Percentiles rank a stretch among this genome's conserved stretches.
phyloP scores from a whole-genome alignment of 2,329 filamentous ascomycete genomes.

The Neofusicoccum ribis region DNA sequence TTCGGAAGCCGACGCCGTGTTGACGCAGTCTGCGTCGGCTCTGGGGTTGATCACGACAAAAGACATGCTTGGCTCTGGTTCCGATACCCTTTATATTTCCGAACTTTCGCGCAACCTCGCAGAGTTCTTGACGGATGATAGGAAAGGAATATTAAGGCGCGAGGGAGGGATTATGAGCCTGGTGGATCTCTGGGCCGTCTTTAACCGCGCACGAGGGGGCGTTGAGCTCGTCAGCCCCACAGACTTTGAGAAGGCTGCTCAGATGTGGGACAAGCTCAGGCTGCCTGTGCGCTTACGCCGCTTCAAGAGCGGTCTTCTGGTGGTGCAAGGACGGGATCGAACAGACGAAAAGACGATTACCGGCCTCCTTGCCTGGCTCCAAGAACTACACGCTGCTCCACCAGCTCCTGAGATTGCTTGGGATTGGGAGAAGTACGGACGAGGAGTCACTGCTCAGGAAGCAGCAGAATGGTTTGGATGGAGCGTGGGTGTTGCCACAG shows the following conservation, averaged over 20 bases:
- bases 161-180: constrained; percentile 43
- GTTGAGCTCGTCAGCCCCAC: constrained; percentile 90
- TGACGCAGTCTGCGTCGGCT: constrained; percentile 80
- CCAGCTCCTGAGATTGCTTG: constrained; percentile 66
- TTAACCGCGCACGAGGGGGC: constrained; percentile 88
- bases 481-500: constrained; percentile 93
- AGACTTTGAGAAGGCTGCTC: constrained; percentile 88
- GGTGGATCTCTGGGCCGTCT: constrained; percentile 57
- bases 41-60: constrained; percentile 91
- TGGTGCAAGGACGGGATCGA: constrained; percentile 83
- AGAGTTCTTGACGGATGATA: constrained; percentile 42
- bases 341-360: constrained; percentile 88
- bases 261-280: constrained; percentile 82
- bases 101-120: constrained; percentile 42
- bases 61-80: constrained; percentile 80
- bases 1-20: constrained; percentile 70
- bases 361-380: constrained; percentile 74
- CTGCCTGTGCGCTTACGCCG: constrained; percentile 82
- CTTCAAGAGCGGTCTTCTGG: constrained; percentile 92
- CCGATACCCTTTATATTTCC: constrained; percentile 85
- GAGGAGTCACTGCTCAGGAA: constrained; percentile 86
- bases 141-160: constrained; percentile 34
- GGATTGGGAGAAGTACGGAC: constrained; percentile 77
- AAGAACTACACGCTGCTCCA: constrained; percentile 66
- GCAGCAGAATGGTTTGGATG: constrained; percentile 88